Evolutionary conservation across 2,329 filamentous ascomycete genomes (phyloP).

Genomic region (Atkinsonella hypoxylon): DNA sequence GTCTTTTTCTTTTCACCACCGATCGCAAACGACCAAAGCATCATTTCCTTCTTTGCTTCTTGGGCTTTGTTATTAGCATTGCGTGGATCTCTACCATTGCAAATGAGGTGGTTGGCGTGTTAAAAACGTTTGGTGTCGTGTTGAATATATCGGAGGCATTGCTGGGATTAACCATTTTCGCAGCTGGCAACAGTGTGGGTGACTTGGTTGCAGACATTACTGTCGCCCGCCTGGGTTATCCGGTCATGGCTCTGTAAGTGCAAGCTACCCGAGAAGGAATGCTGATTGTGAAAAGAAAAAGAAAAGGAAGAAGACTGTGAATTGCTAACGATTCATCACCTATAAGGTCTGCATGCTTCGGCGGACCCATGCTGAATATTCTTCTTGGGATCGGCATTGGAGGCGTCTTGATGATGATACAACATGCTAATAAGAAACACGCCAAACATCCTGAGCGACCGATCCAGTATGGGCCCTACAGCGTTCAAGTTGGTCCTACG

Average conservation of each 20-base stretch:
- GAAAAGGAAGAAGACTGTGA: too few relatives aligned
- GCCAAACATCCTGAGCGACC: constrained; percentile 53
- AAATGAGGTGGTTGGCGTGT: constrained; percentile 85
- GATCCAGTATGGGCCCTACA: constrained; percentile 62
- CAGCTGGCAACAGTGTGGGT: constrained; percentile 87
- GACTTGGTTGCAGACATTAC: constrained; percentile 93
- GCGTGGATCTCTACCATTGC: constrained; percentile 96
- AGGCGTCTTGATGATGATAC: constrained; percentile 77
- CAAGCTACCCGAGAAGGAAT: not conserved
- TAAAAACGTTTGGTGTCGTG: constrained; percentile 88
- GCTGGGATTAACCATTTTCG: constrained; percentile 88
- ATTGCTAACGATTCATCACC: not conserved
- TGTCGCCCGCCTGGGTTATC: constrained; percentile 82
- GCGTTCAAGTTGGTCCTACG: constrained; percentile 73
- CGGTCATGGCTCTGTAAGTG: constrained; percentile 77
- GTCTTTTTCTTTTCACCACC: constrained; percentile 58
- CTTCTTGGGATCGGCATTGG: constrained; percentile 86
- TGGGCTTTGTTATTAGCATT: constrained; percentile 84
- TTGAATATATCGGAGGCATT: constrained; percentile 90
- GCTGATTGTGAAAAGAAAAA: not conserved
- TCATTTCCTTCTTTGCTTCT: constrained; percentile 69
- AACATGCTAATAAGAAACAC: constrained; percentile 52
- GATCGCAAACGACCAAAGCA: constrained; percentile 56
- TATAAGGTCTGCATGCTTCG: constrained; percentile 73
- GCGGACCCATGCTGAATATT: constrained; percentile 97